Percentiles rank a stretch among this genome's conserved stretches.
Evolutionary conservation across 352 stramenopile genomes (phyloP).

Genomic region (Pythium pectinolyticum): DNA sequence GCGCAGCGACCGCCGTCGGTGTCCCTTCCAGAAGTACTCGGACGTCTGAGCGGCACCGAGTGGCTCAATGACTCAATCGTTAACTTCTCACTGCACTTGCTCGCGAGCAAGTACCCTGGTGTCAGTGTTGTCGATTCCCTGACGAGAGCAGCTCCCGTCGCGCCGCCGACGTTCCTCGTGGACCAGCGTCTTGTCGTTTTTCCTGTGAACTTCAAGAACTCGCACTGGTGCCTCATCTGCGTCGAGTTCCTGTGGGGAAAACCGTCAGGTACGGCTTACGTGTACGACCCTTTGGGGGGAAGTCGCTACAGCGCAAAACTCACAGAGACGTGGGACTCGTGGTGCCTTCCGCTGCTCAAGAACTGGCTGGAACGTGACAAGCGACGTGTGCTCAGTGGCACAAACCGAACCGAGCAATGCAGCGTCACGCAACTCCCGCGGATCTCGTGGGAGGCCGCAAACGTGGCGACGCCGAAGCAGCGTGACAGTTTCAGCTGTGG

Average conservation of each 20-base stretch:
- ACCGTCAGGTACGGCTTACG: neutral
- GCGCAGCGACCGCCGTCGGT: neutral
- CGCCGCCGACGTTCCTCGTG: neutral
- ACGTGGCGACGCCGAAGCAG: neutral
- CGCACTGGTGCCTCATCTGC: slow-evolving; percentile 1
- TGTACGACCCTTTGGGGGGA: neutral
- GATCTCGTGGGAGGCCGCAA: neutral
- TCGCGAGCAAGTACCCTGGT: neutral
- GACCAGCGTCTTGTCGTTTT: slow-evolving; percentile 1
- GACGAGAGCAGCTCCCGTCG: neutral
- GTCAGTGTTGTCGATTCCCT: neutral
- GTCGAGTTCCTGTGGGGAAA: neutral
- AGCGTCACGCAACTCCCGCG: neutral
- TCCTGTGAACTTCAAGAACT: neutral
- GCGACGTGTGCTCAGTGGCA: neutral
- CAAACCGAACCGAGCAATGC: neutral
- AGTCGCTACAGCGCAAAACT: neutral
- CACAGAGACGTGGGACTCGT: neutral
- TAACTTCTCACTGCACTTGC: neutral
- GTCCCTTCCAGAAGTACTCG: neutral
- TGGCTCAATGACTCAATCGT: slow-evolving; percentile 6
- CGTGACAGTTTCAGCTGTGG: neutral
- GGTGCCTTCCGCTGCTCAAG: neutral
- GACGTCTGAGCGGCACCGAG: neutral
- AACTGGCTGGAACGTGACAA: neutral